These are phyloP conservation scores for Sugiyamaella chiloensis DNA, from an alignment of 805 yeast genomes.

Conservation along the genomic window DNA sequence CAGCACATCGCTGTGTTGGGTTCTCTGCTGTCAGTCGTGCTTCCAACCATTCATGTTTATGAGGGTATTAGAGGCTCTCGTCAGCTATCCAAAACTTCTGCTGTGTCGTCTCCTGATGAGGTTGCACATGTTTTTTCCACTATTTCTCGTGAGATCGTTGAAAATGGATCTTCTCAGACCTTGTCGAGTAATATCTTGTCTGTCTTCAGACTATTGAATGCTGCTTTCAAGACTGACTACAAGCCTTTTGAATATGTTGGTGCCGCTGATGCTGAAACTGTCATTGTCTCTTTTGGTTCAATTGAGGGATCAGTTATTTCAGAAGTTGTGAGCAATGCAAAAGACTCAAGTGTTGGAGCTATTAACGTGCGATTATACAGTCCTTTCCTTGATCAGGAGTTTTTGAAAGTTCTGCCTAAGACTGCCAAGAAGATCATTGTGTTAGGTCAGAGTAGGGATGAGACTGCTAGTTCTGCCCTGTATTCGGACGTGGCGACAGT, in stretches of 20 bases:
- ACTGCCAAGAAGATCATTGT: conserved; percentile 61
- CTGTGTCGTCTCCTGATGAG: conserved; percentile 37
- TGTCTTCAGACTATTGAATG: conserved; percentile 43
- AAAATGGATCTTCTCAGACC: background rate
- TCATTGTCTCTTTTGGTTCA: conserved; percentile 82
- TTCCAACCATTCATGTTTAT: conserved; percentile 69
- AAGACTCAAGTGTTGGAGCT: conserved; percentile 52
- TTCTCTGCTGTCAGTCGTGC: conserved; percentile 54
- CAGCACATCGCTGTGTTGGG: conserved; percentile 67
- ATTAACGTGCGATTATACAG: conserved; percentile 71
- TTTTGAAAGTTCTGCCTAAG: conserved; percentile 55
- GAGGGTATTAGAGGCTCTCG: conserved; percentile 72
- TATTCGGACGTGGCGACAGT: conserved; percentile 74
- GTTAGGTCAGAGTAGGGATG: conserved; percentile 52
- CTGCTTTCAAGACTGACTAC: conserved; percentile 51
- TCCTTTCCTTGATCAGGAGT: conserved; percentile 68
- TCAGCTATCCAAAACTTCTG: conserved; percentile 38
- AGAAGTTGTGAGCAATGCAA: conserved; percentile 40
- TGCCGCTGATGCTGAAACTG: conserved; percentile 55
- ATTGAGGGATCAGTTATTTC: conserved; percentile 56
- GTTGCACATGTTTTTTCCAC: conserved; percentile 18
- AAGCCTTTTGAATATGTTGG: conserved; percentile 72
- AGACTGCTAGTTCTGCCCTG: conserved; percentile 43
- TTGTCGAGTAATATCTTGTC: conserved; percentile 13
- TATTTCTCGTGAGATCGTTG: conserved; percentile 2